Evolutionary conservation across 139 green algal genomes (phyloP).

Genomic region (Chlorella sp.): DNA sequence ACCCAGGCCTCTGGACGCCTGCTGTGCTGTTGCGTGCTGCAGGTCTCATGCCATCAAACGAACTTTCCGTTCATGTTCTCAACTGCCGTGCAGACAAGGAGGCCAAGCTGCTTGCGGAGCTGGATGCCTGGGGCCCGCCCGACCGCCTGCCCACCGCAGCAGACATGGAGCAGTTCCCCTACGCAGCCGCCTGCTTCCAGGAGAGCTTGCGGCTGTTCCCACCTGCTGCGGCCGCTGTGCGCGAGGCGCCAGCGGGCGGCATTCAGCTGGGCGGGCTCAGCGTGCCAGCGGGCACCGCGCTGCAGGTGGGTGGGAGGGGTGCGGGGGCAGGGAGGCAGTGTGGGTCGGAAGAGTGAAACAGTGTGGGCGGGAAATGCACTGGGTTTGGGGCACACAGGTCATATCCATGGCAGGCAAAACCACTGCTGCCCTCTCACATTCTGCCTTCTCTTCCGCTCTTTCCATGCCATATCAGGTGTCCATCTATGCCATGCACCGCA

Average conservation of each 20-base stretch:
- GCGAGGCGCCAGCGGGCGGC: background rate
- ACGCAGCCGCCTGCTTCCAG: background rate
- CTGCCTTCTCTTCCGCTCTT: background rate
- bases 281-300: background rate
- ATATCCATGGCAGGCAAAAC: too few relatives aligned
- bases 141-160: background rate
- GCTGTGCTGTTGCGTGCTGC: too few relatives aligned
- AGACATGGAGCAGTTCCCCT: background rate
- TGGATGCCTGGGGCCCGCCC: background rate
- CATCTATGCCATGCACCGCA: constrained; percentile 22
- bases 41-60: too few relatives aligned
- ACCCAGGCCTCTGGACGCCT: too few relatives aligned
- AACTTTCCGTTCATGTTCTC: too few relatives aligned
- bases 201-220: constrained; percentile 15
- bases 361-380: too few relatives aligned
- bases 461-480: background rate
- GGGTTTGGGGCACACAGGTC: too few relatives aligned
- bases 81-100: constrained; percentile 20
- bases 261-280: background rate
- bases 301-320: background rate
- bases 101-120: constrained; percentile 12
- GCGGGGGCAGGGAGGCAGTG: too few relatives aligned
- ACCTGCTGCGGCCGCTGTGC: background rate
- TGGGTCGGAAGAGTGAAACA: too few relatives aligned
- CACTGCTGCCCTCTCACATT: too few relatives aligned